A percentile compares a stretch with the other conserved stretches of the same genome.
These are phyloP conservation scores for Candida neerlandica DNA, from an alignment of 1,139 yeast genomes.

Conservation along the genomic window DNA sequence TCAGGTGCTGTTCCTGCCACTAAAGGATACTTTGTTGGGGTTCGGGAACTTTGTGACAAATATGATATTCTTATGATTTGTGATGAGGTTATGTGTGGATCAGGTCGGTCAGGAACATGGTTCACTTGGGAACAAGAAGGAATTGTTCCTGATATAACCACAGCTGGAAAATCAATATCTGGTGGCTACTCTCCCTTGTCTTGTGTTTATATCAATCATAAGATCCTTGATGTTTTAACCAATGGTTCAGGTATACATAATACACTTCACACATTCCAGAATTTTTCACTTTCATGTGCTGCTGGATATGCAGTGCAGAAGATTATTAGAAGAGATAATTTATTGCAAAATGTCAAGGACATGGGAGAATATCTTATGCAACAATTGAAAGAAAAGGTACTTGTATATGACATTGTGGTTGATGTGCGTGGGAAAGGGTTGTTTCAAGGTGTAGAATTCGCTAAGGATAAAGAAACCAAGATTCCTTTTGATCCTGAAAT, in stretches of 20 bases:
- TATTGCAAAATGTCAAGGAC: conserved; percentile 18
- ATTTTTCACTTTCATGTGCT: conserved; percentile 20
- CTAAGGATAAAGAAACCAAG: conserved; percentile 51
- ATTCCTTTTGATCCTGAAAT: conserved; percentile 42
- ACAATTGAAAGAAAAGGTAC: conserved; percentile 25
- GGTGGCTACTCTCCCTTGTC: conserved; percentile 21
- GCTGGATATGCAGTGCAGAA: conserved; percentile 21
- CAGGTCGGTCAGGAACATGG: conserved; percentile 45
- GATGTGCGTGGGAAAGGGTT: conserved; percentile 65
- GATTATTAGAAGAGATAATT: conserved; percentile 17
- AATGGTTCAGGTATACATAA: conserved; percentile 12
- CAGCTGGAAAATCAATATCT: conserved; percentile 21
- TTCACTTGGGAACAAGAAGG: conserved; percentile 23
- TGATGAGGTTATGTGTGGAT: conserved; percentile 71
- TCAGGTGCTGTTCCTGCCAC: conserved; percentile 60
- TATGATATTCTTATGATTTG: conserved; percentile 58
- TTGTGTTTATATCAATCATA: conserved; percentile 19
- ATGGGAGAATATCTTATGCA: conserved; percentile 17
- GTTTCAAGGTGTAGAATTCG: conserved; percentile 61
- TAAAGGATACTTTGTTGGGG: conserved; percentile 59
- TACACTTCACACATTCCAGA: conserved; percentile 22
- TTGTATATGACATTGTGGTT: conserved; percentile 44
- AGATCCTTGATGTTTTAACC: conserved; percentile 17
- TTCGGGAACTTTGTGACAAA: conserved; percentile 55
- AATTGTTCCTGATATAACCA: conserved; percentile 20